Evolutionary conservation across 148 eudicot genomes (phyloP), one percentile per base, ranked within the genome.

Genomic region (Camellia sinensis): DNA sequence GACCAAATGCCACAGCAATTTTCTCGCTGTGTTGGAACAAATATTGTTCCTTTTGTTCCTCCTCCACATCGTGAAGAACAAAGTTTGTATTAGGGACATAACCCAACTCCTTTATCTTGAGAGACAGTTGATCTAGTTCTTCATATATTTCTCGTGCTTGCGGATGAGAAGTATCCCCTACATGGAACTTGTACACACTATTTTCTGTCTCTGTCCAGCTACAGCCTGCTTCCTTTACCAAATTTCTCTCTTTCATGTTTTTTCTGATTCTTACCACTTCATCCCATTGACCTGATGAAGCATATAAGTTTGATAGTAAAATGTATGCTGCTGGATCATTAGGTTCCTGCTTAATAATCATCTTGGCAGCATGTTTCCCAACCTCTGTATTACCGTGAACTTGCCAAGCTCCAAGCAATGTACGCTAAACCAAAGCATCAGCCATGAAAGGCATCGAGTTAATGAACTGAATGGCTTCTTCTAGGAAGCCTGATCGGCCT

Each of bases 21-120:
- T 91, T 92, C 87, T 90, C 94, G 64, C 92, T 91, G 73, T 92
- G 94, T 54, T 90, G 97, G 46, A 88, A 78, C 84, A 90, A 80
- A 63, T 82, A 89, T 29, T 73, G 79, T 86, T 89, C 92, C 84
- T 90, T 90, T 61, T 83, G 84, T 57, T 90, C 88, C 73, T 89
- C 90, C 75, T 85, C 92, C 76, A 92, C 88, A 80, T 92, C 92
- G 74, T 92, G 94, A 44, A 90, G 88, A 71, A 92, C 94, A 73
- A 77, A 82, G 67, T 85, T 81, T 4, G 92, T 91, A 64, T 89
- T 78, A 13, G 93, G 91, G 22, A 87, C 82, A 80, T 90, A 92
- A 19, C 91, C 97, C 79, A 89, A 82, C 85, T 87, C 85, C 74
- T 86, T 90, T 79, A 92, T 92, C 70, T 82, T 69, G 6, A 50